Conservation (phyloP, 1,284 basidiomycete species). For the Ustilago esculenta region DNA sequence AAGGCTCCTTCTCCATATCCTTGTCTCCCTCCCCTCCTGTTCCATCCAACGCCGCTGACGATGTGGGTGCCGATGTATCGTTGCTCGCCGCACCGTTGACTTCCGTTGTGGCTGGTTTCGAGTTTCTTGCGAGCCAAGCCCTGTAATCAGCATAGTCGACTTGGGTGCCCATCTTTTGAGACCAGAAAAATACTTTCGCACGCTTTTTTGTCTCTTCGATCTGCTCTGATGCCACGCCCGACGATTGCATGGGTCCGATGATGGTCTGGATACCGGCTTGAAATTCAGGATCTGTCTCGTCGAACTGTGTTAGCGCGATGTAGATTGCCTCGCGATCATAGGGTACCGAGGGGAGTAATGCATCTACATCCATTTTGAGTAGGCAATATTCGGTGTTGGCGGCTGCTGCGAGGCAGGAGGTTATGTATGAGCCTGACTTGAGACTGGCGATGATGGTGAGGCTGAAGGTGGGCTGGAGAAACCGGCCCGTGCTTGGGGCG, state of each 20-base stretch:
- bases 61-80: neutral
- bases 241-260: constrained; percentile 39
- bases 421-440: no score
- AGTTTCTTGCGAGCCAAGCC: constrained; percentile 25
- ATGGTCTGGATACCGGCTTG: constrained; percentile 54
- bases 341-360: constrained; percentile 17
- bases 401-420: no score
- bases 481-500: constrained; percentile 7
- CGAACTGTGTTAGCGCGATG: constrained; percentile 26
- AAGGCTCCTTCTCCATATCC: constrained; percentile 41
- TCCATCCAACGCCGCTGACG: neutral
- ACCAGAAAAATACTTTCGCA: constrained; percentile 52
- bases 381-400: neutral
- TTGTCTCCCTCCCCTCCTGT: neutral
- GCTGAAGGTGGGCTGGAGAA: neutral
- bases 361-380: constrained; percentile 16
- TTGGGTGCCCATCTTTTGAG: constrained; percentile 36
- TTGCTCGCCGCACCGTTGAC: neutral
- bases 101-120: neutral
- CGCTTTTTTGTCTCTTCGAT: constrained; percentile 41
- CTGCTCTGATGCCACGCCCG: constrained; percentile 39
- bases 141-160: constrained; percentile 41
- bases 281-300: constrained; percentile 35
- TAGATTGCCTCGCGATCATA: constrained; percentile 41
- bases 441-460: neutral